A percentile compares a stretch with the other conserved stretches of the same genome.
phyloP scores from a whole-genome alignment of 2,329 filamentous ascomycete species.

The Colletotrichum zoysiae region DNA sequence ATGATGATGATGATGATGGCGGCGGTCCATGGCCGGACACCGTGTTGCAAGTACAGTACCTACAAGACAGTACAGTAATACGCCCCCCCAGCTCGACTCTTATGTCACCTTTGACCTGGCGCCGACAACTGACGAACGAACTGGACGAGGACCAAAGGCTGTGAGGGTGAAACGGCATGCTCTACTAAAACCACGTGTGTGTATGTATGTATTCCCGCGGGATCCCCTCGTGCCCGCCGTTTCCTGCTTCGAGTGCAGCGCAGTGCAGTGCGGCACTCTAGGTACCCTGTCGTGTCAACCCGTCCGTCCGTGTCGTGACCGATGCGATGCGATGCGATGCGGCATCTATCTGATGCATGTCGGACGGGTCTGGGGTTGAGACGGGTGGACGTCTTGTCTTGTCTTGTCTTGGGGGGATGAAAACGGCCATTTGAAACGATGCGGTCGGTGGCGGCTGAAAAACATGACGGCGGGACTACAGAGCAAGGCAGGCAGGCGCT shows the following conservation, averaged over 20 bases:
- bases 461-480: too few species aligned
- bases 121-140: background rate
- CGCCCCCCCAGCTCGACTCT: background rate
- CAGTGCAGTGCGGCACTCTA: too few species aligned
- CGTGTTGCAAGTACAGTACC: background rate
- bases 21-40: background rate
- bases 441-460: slow-evolving; percentile 2
- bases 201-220: background rate
- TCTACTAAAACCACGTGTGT: background rate
- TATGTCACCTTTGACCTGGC: too few species aligned
- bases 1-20: background rate
- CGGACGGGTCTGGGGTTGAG: slow-evolving; percentile 32
- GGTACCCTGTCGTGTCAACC: too few species aligned
- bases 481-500: too few species aligned
- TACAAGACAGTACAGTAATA: background rate
- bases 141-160: background rate
- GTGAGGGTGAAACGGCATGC: background rate
- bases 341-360: slow-evolving; percentile 14
- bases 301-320: too few species aligned
- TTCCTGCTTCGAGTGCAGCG: slow-evolving; percentile 5
- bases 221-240: background rate
- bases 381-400: background rate
- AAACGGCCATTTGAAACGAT: slow-evolving; percentile 31
- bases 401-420: too few species aligned
- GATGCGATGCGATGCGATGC: slow-evolving; percentile 2